Evolutionary conservation across 441 rosid genomes (phyloP).

Genomic region (Macaranga tanarius): DNA sequence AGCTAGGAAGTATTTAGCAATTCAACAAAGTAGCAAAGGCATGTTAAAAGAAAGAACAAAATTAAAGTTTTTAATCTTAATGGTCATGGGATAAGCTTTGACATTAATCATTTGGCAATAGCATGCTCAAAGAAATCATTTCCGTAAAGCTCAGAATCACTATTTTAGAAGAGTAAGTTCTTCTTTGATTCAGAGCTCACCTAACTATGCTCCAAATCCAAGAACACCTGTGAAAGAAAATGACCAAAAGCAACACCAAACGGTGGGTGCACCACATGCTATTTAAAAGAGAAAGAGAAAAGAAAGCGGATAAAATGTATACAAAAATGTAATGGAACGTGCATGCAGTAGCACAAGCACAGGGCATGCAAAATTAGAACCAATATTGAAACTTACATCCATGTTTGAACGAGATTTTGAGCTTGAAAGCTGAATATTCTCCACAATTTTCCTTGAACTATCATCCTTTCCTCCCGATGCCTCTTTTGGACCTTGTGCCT

Average conservation of each 20-base stretch:
- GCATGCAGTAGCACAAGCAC: background rate
- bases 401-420: conserved; percentile 37
- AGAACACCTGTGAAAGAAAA: background rate
- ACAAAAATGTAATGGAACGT: too few species aligned
- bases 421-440: conserved; percentile 33
- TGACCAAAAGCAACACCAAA: background rate
- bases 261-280: background rate
- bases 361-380: background rate
- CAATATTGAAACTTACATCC: conserved; percentile 40
- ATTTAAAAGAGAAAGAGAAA: background rate
- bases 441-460: conserved; percentile 29
- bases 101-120: conserved; percentile 1
- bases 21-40: background rate
- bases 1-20: background rate
- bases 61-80: background rate
- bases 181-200: conserved; percentile 4
- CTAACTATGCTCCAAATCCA: background rate
- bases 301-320: background rate
- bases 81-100: background rate
- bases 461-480: conserved; percentile 23
- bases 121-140: background rate
- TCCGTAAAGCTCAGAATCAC: background rate
- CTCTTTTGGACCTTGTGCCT: conserved; percentile 40
- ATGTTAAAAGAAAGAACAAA: background rate
- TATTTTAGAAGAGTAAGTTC: conserved; percentile 5